phyloP scores from a whole-genome alignment of 1,284 basidiomycete genomes.

The Ganoderma leucocontextum region DNA sequence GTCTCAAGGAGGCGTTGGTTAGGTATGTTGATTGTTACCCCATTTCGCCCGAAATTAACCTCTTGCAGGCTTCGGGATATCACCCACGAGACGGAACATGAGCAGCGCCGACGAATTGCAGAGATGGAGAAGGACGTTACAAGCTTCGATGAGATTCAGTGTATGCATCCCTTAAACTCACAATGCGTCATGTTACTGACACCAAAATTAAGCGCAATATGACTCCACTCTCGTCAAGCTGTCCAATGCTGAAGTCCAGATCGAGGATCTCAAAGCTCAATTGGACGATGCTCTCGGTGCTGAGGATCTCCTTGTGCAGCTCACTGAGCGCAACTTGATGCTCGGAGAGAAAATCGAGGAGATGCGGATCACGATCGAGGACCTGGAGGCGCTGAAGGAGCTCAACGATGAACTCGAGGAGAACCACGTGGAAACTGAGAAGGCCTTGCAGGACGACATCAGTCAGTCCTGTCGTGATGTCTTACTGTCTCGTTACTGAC shows the following conservation, averaged over 20 bases:
- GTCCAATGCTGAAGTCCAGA: slow-evolving; percentile 86
- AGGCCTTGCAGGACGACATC: slow-evolving; percentile 90
- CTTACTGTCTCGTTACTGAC: not conserved
- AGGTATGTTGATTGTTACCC: slow-evolving; percentile 53
- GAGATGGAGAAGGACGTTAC: slow-evolving; percentile 92
- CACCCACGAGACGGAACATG: slow-evolving; percentile 87
- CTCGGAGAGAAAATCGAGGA: slow-evolving; percentile 97
- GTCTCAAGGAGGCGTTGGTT: slow-evolving; percentile 93
- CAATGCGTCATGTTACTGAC: not conserved
- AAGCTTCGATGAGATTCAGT: slow-evolving; percentile 73
- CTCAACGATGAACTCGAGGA: slow-evolving; percentile 98
- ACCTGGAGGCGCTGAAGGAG: slow-evolving; percentile 95
- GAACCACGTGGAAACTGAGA: slow-evolving; percentile 94
- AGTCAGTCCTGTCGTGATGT: slow-evolving; percentile 53
- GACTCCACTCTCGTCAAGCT: slow-evolving; percentile 84
- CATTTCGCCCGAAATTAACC: not conserved
- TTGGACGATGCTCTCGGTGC: slow-evolving; percentile 95
- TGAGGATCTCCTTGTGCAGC: slow-evolving; percentile 94
- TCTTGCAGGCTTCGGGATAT: slow-evolving; percentile 81
- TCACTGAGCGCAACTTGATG: slow-evolving; percentile 94
- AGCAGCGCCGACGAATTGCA: slow-evolving; percentile 81
- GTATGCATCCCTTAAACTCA: slow-evolving; percentile 45
- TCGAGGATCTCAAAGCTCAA: slow-evolving; percentile 94
- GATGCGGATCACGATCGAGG: slow-evolving; percentile 94
- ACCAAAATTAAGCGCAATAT: slow-evolving; percentile 66